Evolutionary conservation across 345 rosid genomes (phyloP), one percentile per base, ranked within the genome.

Genomic region (Gossypium herbaceum): DNA sequence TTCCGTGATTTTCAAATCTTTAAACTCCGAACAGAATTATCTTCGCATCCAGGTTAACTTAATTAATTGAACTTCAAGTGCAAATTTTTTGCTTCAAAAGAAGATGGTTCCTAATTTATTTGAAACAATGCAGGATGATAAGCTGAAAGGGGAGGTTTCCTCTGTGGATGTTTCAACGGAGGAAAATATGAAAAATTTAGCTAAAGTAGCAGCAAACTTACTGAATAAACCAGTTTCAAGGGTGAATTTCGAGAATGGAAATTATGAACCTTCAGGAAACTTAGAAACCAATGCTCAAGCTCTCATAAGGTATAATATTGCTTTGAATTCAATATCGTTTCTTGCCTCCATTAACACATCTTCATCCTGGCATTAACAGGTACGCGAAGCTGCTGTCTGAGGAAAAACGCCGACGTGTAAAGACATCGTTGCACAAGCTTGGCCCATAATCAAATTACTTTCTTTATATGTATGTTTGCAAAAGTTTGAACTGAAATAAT

Each of bases 1-100:
- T 24, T 79, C 86, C 9, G 58, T 81, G 0, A 82, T 89, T 5
- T 91, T 88, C 24, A 80, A 77, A 55, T 84, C 91, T 64, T 84
- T 90, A 0, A 81, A 76, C 19, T 79, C 82, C 0, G 84, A 82
- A 11, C 2, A n/a, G 8, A 54, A 52, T 5, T 71, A 71, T 39
- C 47, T 63, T 10, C 47, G 68, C 22, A 63, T 63, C 7, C 73
- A 68, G 56, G 29, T 47, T 57, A 20, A 56, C 59, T 19, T 9
- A 19, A 34, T 1, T 5, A 34, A 34, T 2, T 56, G 12, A 24
- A 19, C 29, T 11, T 58, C 62, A 56, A 56, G 27, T 2, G 5
- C 24, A 19, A 19, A 19, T 9, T 56, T 34, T 56, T 57, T 24
- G 39, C 9, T 59, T 25, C 63, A 59, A 25, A 59, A 22, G 34